Conservation (phyloP, 768 basidiomycete genomes). For the Mrakia frigida region DNA sequence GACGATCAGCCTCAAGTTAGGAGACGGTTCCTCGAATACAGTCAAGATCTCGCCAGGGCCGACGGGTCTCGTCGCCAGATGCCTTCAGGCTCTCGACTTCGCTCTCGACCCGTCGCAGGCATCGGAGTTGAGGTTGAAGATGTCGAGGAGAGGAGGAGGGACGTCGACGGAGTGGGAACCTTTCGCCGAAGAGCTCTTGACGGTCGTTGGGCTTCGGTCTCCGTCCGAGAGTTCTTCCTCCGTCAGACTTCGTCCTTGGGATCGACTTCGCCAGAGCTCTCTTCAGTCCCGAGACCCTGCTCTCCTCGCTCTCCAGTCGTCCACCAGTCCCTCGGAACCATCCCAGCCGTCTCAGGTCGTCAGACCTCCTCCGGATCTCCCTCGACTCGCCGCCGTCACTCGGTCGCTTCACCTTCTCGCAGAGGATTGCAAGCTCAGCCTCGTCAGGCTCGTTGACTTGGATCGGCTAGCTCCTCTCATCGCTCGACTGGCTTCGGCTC, state of each 20-base stretch:
- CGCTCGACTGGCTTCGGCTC: slow-evolving; percentile 38
- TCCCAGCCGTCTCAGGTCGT: background rate
- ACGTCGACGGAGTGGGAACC: slow-evolving; percentile 55
- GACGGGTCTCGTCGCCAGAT: slow-evolving; percentile 54
- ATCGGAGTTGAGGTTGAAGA: slow-evolving; percentile 53
- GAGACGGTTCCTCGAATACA: slow-evolving; percentile 53
- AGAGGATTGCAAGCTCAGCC: slow-evolving; percentile 47
- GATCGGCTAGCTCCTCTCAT: slow-evolving; percentile 59
- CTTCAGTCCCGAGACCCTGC: slow-evolving; percentile 30
- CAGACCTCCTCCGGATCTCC: background rate
- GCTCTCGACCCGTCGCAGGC: slow-evolving; percentile 56
- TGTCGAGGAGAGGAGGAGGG: slow-evolving; percentile 49
- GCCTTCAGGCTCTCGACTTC: slow-evolving; percentile 60
- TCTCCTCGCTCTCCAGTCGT: slow-evolving; percentile 31
- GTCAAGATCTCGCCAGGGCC: slow-evolving; percentile 55
- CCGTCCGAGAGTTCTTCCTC: background rate
- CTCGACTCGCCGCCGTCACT: slow-evolving; percentile 50
- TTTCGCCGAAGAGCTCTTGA: slow-evolving; percentile 55
- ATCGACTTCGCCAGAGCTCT: slow-evolving; percentile 9
- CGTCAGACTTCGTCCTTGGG: background rate
- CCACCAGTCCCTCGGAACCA: background rate
- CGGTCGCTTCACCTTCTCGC: slow-evolving; percentile 74
- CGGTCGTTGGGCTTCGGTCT: slow-evolving; percentile 34
- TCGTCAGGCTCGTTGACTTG: slow-evolving; percentile 51
- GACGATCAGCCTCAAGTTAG: slow-evolving; percentile 52